These are phyloP conservation scores for Trichophyton simii DNA, from an alignment of 2,329 filamentous ascomycete genomes.

Conservation along the genomic window DNA sequence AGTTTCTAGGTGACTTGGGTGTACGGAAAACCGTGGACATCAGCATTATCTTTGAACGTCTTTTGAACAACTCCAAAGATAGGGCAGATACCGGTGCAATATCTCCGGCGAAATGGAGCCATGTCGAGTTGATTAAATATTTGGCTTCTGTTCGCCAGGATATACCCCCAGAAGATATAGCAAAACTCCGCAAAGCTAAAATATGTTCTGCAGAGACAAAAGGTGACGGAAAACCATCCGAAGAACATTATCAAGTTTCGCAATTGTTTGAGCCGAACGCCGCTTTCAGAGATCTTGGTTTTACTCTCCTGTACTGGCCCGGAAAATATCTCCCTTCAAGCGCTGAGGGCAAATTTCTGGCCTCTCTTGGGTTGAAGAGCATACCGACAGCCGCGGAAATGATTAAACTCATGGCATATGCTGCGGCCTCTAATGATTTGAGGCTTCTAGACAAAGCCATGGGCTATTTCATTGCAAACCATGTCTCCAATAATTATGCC, in stretches of 20 bases:
- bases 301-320: constrained; percentile 76
- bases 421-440: constrained; percentile 39
- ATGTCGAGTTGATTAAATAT: constrained; percentile 90
- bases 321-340: constrained; percentile 54
- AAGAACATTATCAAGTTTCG: constrained; percentile 54
- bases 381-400: constrained; percentile 62
- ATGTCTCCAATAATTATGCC: constrained; percentile 64
- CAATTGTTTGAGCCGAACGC: constrained; percentile 74
- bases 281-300: constrained; percentile 51
- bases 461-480: constrained; percentile 70
- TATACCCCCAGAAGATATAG: constrained; percentile 71
- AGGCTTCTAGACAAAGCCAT: constrained; percentile 56
- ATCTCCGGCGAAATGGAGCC: constrained; percentile 57
- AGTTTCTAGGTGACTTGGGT: constrained; percentile 68
- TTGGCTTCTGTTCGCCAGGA: constrained; percentile 79
- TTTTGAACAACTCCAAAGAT: constrained; percentile 51
- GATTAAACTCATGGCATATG: constrained; percentile 61
- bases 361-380: constrained; percentile 57
- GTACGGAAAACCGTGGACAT: constrained; percentile 93
- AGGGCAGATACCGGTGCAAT: constrained; percentile 35
- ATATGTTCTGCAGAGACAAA: constrained; percentile 67
- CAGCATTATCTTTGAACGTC: constrained; percentile 78
- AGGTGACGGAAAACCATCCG: constrained; percentile 42
- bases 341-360: constrained; percentile 62
- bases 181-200: constrained; percentile 60